Conservation (phyloP, 371 early-diverging fungal genomes). For the Mortierella sp. region DNA sequence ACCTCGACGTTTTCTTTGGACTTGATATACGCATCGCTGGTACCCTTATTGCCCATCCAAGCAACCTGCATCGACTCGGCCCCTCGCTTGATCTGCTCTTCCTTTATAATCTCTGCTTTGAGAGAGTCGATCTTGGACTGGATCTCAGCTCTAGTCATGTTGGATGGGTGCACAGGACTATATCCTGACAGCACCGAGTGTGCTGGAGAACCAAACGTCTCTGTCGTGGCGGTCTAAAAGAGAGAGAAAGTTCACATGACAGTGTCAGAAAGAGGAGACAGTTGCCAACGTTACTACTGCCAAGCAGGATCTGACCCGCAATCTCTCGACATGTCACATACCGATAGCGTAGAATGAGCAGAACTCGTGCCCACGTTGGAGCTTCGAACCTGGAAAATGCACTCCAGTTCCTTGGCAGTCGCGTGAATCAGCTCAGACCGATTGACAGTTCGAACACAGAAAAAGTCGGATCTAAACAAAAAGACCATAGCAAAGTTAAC, state of each 20-base stretch:
- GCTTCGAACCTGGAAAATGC: conserved; percentile 51
- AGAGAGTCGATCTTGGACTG: conserved; percentile 39
- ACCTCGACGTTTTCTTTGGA: conserved; percentile 55
- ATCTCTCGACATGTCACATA: not conserved
- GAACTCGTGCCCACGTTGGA: conserved; percentile 54
- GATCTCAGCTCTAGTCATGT: conserved; percentile 25
- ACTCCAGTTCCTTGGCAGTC: conserved; percentile 51
- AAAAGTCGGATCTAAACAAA: conserved; percentile 54
- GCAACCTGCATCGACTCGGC: conserved; percentile 56
- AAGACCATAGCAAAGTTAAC: not conserved
- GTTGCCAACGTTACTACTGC: not conserved
- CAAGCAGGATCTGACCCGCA: not conserved
- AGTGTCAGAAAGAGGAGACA: not conserved
- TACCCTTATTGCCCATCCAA: conserved; percentile 51
- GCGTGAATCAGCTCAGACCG: conserved; percentile 56
- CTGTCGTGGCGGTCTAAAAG: conserved; percentile 41
- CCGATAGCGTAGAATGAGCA: conserved; percentile 31
- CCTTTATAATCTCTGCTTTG: conserved; percentile 48
- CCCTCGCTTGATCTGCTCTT: conserved; percentile 57
- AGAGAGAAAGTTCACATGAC: not conserved
- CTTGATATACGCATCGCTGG: conserved; percentile 48
- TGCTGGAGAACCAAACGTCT: conserved; percentile 24
- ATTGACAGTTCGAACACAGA: conserved; percentile 54
- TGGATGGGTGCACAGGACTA: not conserved
- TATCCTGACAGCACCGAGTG: conserved; percentile 13